A percentile compares a stretch with the other conserved stretches of the same genome.
Evolutionary conservation across 1,284 basidiomycete species (phyloP).

Genomic region (Xerocomus tenax): DNA sequence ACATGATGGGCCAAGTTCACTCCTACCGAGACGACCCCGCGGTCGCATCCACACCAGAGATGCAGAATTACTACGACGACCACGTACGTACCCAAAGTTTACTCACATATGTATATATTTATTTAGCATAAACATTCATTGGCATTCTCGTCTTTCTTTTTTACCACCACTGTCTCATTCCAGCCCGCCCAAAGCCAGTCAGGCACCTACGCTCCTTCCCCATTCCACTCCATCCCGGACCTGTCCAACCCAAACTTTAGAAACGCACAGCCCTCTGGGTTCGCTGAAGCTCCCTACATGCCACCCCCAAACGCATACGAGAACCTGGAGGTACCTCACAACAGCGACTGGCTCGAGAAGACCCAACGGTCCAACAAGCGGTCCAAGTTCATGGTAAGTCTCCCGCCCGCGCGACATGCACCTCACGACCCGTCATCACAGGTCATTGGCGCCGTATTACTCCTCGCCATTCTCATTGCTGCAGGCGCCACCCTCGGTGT

Average conservation of each 20-base stretch:
- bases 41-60: constrained; percentile 19
- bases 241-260: constrained; percentile 22
- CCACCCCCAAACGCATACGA: constrained; percentile 19
- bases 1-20: constrained; percentile 26
- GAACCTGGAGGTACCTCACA: constrained; percentile 24
- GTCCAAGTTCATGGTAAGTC: constrained; percentile 30
- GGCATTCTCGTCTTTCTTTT: neutral
- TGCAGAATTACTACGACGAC: constrained; percentile 31
- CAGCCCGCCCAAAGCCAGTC: constrained; percentile 23
- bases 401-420: neutral
- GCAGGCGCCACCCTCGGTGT: constrained; percentile 29
- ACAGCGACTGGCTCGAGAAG: constrained; percentile 30
- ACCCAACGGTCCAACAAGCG: constrained; percentile 25
- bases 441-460: constrained; percentile 31
- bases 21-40: constrained; percentile 23
- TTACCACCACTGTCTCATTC: neutral
- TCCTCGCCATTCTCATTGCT: constrained; percentile 24
- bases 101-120: constrained; percentile 4
- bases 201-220: constrained; percentile 27
- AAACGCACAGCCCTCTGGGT: constrained; percentile 19
- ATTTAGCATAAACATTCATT: constrained; percentile 10
- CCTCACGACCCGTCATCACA: constrained; percentile 9
- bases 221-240: constrained; percentile 16
- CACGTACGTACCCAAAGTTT: constrained; percentile 14
- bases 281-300: constrained; percentile 28